Evolutionary conservation across 345 rosid genomes (phyloP).

Genomic region (Moricandia moricandioides): DNA sequence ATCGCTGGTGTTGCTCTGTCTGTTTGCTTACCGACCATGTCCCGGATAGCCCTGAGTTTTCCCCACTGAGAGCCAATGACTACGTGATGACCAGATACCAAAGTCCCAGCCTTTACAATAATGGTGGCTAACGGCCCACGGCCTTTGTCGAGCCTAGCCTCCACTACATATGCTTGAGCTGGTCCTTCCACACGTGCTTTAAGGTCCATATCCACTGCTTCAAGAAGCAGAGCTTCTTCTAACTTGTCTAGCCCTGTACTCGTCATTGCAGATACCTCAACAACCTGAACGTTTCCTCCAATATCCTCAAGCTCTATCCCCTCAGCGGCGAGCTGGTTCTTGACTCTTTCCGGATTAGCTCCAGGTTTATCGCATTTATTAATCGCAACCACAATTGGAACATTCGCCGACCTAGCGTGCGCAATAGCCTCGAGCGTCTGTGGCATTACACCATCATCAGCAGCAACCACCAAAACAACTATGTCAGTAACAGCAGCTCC

Average conservation of each 20-base stretch:
- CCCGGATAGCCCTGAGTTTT: constrained; percentile 79
- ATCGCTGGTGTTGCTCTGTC: constrained; percentile 71
- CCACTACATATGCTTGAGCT: constrained; percentile 94
- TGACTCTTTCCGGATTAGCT: constrained; percentile 78
- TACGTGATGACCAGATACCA: constrained; percentile 73
- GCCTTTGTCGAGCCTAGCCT: constrained; percentile 91
- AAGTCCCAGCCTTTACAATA: constrained; percentile 84
- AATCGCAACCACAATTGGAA: constrained; percentile 84
- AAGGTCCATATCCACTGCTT: constrained; percentile 87
- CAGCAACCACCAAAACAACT: constrained; percentile 93
- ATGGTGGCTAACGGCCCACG: constrained; percentile 89
- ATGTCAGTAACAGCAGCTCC: constrained; percentile 97
- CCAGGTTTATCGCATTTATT: constrained; percentile 91
- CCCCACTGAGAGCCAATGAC: constrained; percentile 95
- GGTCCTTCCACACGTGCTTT: constrained; percentile 87
- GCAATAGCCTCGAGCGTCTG: constrained; percentile 91
- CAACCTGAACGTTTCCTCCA: constrained; percentile 88
- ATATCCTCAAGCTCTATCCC: constrained; percentile 85
- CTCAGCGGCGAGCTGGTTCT: constrained; percentile 79
- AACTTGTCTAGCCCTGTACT: constrained; percentile 72
- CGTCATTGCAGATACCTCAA: constrained; percentile 81
- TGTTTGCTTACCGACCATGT: constrained; percentile 61
- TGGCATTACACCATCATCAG: constrained; percentile 98
- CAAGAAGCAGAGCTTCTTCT: constrained; percentile 89
- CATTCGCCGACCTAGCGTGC: constrained; percentile 85